These are phyloP conservation scores for Dichomitus squalens DNA, from an alignment of 1,284 basidiomycete species.

Conservation along the genomic window DNA sequence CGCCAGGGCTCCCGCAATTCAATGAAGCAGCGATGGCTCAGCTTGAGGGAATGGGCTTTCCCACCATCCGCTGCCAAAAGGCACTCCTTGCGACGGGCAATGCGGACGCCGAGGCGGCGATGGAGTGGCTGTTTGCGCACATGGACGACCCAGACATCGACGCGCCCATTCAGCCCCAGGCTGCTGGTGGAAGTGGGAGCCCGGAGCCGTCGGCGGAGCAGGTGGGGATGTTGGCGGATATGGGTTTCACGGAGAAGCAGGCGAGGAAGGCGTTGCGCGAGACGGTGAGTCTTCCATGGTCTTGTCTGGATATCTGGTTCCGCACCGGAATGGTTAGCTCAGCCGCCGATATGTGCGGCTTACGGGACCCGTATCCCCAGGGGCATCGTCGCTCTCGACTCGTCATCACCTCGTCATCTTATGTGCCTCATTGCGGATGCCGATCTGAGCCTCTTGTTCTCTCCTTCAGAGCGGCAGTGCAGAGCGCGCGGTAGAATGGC, in stretches of 20 bases:
- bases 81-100: constrained; percentile 91
- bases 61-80: constrained; percentile 80
- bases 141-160: constrained; percentile 98
- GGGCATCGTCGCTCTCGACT: neutral
- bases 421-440: neutral
- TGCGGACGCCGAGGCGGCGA: constrained; percentile 78
- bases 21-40: constrained; percentile 74
- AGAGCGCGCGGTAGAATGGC: constrained; percentile 93
- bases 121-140: constrained; percentile 95
- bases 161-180: constrained; percentile 59
- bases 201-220: constrained; percentile 70
- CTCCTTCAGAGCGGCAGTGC: constrained; percentile 62
- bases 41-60: constrained; percentile 90
- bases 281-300: constrained; percentile 52
- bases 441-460: neutral
- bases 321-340: neutral
- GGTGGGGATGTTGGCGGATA: constrained; percentile 78
- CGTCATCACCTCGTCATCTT: neutral
- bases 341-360: neutral
- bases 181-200: constrained; percentile 31
- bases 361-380: neutral
- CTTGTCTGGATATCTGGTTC: neutral
- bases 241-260: constrained; percentile 90
- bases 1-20: constrained; percentile 58
- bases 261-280: constrained; percentile 88